phyloP scores from a whole-genome alignment of 352 stramenopile species.

The Pythium utonaiense region DNA sequence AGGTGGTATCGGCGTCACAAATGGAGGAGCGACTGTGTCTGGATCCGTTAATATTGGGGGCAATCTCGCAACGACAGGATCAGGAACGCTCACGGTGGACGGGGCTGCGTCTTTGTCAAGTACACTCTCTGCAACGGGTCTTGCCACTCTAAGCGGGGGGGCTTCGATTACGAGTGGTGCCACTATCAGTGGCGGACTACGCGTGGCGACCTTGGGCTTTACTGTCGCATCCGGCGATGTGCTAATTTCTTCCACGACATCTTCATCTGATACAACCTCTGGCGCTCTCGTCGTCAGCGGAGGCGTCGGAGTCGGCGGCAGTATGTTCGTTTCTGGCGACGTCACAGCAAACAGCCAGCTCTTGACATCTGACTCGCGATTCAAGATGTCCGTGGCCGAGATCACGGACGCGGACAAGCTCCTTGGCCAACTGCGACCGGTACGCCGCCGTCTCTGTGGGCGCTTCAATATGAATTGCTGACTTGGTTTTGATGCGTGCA shows the following conservation, averaged over 20 bases:
- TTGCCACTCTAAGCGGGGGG: not conserved
- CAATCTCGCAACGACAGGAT: not conserved
- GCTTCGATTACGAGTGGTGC: not conserved
- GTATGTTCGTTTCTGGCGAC: constrained; percentile 26
- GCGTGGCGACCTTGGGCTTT: constrained; percentile 12
- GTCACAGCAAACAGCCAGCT: constrained; percentile 11
- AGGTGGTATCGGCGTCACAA: too few relatives aligned
- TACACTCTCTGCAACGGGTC: not conserved
- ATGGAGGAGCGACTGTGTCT: too few relatives aligned
- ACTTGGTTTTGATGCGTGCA: not conserved
- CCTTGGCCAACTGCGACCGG: constrained; percentile 37
- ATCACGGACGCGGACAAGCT: constrained; percentile 21
- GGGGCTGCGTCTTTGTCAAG: not conserved
- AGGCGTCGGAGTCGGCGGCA: constrained; percentile 29
- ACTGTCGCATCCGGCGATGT: constrained; percentile 21
- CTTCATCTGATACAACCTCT: constrained; percentile 8
- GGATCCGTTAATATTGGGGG: too few relatives aligned
- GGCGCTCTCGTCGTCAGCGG: constrained; percentile 42
- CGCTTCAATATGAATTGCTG: not conserved
- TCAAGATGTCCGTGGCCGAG: constrained; percentile 34
- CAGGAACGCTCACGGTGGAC: not conserved
- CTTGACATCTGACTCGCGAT: constrained; percentile 31
- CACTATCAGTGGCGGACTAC: not conserved
- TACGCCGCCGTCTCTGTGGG: constrained; percentile 16
- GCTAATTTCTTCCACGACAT: constrained; percentile 26